Percentiles rank a stretch among this genome's conserved stretches.
Conservation (phyloP, 2,329 filamentous ascomycete species). For the Pseudogymnoascus sp. region DNA sequence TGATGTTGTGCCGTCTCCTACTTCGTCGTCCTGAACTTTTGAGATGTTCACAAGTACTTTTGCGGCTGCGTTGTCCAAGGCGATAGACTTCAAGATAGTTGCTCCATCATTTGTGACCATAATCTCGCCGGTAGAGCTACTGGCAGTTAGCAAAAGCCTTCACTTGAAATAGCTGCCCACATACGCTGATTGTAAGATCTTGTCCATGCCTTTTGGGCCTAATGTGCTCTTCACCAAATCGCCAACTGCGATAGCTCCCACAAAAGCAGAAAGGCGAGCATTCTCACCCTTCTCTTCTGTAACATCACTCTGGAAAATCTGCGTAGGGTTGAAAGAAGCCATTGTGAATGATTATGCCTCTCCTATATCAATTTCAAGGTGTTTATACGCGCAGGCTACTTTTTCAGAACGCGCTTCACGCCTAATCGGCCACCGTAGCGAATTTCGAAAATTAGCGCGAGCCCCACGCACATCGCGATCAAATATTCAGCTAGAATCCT, state of each 20-base stretch:
- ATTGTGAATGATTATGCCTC: constrained; percentile 19
- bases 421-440: constrained; percentile 10
- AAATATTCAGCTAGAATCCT: constrained; percentile 11
- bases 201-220: constrained; percentile 98
- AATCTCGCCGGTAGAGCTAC: constrained; percentile 86
- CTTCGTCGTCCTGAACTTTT: constrained; percentile 98
- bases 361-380: constrained; percentile 4
- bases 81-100: constrained; percentile 96
- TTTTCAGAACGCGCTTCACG: constrained; percentile 12
- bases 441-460: constrained; percentile 12
- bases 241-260: constrained; percentile 94
- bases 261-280: constrained; percentile 95
- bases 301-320: constrained; percentile 96
- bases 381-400: constrained; percentile 11
- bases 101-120: constrained; percentile 99
- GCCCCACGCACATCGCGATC: constrained; percentile 12
- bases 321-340: constrained; percentile 72
- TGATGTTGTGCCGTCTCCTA: constrained; percentile 96
- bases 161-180: constrained; percentile 30
- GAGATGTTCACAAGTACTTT: constrained; percentile 99
- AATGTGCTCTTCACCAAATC: constrained; percentile 96
- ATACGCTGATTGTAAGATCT: constrained; percentile 90
- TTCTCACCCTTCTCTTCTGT: constrained; percentile 98
- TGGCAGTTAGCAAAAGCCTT: constrained; percentile 25
- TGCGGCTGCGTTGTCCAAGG: constrained; percentile 93